Conservation (phyloP, 371 early-diverging fungal genomes). For the Circinella minor region DNA sequence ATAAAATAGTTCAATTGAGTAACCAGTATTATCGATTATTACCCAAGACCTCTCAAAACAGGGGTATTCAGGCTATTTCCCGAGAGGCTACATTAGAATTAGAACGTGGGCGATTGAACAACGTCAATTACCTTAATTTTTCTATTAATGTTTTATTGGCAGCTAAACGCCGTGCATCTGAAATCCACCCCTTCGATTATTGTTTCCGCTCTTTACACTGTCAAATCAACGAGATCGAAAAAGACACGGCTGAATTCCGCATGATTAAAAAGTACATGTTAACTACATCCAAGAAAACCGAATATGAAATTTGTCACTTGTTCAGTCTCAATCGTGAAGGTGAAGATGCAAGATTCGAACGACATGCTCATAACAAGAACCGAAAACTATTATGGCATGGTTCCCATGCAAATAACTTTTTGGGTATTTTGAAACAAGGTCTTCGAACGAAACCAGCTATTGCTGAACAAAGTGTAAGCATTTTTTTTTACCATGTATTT, state of each 20-base stretch:
- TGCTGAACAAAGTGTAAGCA: constrained; percentile 34
- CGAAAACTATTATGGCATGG: constrained; percentile 61
- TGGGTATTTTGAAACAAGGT: constrained; percentile 56
- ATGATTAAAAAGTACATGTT: constrained; percentile 51
- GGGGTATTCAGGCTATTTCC: constrained; percentile 34
- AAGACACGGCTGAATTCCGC: constrained; percentile 8
- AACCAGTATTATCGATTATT: constrained; percentile 44
- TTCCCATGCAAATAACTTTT: constrained; percentile 45
- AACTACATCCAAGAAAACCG: constrained; percentile 21
- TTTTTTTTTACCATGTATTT: neutral
- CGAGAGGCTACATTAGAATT: constrained; percentile 10
- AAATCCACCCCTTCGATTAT: constrained; percentile 59
- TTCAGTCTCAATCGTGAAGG: constrained; percentile 37
- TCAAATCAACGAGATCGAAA: constrained; percentile 30
- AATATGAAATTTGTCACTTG: constrained; percentile 46
- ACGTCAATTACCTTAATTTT: constrained; percentile 53
- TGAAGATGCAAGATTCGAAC: constrained; percentile 32
- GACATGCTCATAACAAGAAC: constrained; percentile 28
- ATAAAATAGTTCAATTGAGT: constrained; percentile 35
- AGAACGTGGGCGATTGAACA: constrained; percentile 37
- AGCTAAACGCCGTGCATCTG: constrained; percentile 43
- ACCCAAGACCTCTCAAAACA: constrained; percentile 29
- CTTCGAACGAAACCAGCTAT: constrained; percentile 38
- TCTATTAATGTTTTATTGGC: constrained; percentile 57
- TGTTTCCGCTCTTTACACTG: constrained; percentile 47